Conservation (phyloP, 768 basidiomycete species). For the Suillus weaverae region DNA sequence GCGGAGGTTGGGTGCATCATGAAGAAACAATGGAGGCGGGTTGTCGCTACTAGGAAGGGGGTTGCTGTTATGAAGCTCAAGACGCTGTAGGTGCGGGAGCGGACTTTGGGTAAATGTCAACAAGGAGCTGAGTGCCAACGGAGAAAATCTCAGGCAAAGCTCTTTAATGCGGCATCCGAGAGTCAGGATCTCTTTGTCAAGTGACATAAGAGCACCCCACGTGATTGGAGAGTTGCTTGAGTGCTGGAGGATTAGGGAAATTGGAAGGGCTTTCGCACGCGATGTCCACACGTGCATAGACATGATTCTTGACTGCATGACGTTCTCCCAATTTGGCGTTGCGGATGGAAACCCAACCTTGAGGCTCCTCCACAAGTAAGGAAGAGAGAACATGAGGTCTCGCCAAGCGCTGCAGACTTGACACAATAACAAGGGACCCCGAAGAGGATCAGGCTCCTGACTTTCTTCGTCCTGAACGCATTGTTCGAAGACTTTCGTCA, state of each 20-base stretch:
- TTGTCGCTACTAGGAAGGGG: conserved; percentile 25
- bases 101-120: conserved; percentile 28
- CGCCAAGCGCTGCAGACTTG: conserved; percentile 34
- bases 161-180: conserved; percentile 22
- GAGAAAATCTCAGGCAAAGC: conserved; percentile 22
- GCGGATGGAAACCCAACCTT: conserved; percentile 25
- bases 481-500: conserved; percentile 26
- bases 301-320: conserved; percentile 28
- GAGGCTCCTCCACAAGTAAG: conserved; percentile 24
- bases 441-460: conserved; percentile 14
- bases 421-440: conserved; percentile 25
- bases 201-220: conserved; percentile 28
- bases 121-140: conserved; percentile 25
- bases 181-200: conserved; percentile 30
- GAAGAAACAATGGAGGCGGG: conserved; percentile 24
- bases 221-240: conserved; percentile 21
- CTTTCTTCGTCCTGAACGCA: conserved; percentile 16
- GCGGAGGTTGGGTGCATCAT: conserved; percentile 28
- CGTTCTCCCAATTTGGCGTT: conserved; percentile 22
- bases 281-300: conserved; percentile 32
- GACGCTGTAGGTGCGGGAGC: conserved; percentile 23
- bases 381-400: conserved; percentile 29
- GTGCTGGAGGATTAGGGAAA: conserved; percentile 27
- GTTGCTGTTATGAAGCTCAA: conserved; percentile 29
- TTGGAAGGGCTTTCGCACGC: conserved; percentile 28